Conservation (phyloP, 768 basidiomycete species). For the Hypholoma fasciculare region DNA sequence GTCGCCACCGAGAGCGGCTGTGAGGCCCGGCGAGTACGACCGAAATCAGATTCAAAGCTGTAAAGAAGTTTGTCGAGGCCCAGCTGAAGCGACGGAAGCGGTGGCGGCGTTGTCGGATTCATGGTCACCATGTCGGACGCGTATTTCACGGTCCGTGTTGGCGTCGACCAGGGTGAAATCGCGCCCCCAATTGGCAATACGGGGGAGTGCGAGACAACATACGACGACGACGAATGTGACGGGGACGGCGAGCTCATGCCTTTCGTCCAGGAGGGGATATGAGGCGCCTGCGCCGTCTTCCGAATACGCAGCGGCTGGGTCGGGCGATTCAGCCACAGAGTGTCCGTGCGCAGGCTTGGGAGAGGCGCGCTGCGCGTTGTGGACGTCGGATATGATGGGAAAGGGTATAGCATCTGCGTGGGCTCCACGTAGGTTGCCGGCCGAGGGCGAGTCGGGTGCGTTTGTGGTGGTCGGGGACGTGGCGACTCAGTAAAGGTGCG, state of each 20-base stretch:
- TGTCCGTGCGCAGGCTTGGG: neutral
- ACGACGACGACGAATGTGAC: neutral
- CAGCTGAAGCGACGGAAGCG: neutral
- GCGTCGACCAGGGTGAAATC: neutral
- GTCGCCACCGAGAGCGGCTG: neutral
- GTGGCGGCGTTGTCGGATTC: neutral
- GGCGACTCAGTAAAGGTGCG: conserved; percentile 1
- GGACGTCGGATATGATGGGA: neutral
- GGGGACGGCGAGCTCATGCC: neutral
- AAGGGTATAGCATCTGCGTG: neutral
- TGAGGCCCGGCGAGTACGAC: neutral
- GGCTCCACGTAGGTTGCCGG: conserved; percentile 3
- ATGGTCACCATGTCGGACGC: neutral
- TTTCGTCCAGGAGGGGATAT: neutral
- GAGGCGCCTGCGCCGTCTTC: neutral
- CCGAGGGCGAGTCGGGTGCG: neutral
- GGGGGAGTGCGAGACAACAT: conserved; percentile 3
- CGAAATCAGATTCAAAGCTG: neutral
- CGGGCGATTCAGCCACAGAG: conserved; percentile 15
- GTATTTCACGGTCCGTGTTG: neutral
- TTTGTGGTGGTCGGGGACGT: no score
- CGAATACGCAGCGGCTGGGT: conserved; percentile 4
- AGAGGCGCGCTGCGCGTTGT: conserved; percentile 1
- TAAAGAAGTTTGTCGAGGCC: neutral
- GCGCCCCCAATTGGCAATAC: conserved; percentile 2